Percentiles rank a stretch among this genome's conserved stretches.
phyloP scores from a whole-genome alignment of 2,329 filamentous ascomycete species.

The Colletotrichum sp. region DNA sequence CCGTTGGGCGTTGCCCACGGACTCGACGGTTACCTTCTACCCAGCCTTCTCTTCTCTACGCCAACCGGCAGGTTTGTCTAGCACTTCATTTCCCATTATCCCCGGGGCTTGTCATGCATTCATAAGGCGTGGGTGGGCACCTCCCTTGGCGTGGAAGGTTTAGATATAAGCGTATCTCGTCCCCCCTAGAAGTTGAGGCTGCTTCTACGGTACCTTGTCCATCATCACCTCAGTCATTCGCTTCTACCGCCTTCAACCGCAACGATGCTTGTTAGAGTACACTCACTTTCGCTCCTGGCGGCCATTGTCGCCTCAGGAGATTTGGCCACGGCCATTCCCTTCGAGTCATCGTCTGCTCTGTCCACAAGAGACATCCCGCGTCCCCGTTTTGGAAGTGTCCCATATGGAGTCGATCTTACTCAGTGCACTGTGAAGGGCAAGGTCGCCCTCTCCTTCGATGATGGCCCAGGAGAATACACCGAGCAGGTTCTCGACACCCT shows the following conservation, averaged over 20 bases:
- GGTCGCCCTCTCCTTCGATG: conserved; percentile 43
- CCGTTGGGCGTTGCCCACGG: conserved; percentile 6
- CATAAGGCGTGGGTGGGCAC: background rate
- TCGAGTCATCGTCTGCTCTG: conserved; percentile 3
- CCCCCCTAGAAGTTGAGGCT: background rate
- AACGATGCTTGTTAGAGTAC: conserved; percentile 22
- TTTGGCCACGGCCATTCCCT: conserved; percentile 1
- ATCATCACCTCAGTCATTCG: background rate
- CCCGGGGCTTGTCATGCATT: background rate
- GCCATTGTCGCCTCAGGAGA: conserved; percentile 10
- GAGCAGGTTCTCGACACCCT: conserved; percentile 37
- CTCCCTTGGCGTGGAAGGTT: background rate
- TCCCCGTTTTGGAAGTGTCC: conserved; percentile 31
- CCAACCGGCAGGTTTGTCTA: background rate
- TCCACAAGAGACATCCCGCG: conserved; percentile 23
- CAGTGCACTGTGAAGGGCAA: conserved; percentile 34
- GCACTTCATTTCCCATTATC: background rate
- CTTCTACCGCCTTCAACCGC: background rate
- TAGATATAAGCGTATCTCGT: conserved; percentile 10
- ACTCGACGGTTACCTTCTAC: background rate
- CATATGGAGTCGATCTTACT: conserved; percentile 37
- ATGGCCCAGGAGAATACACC: conserved; percentile 40
- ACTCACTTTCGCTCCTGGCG: conserved; percentile 16
- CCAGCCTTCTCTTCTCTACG: background rate
- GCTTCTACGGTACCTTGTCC: background rate